Evolutionary conservation across 1,284 basidiomycete genomes (phyloP).

Genomic region (Ganoderma lingzhi): DNA sequence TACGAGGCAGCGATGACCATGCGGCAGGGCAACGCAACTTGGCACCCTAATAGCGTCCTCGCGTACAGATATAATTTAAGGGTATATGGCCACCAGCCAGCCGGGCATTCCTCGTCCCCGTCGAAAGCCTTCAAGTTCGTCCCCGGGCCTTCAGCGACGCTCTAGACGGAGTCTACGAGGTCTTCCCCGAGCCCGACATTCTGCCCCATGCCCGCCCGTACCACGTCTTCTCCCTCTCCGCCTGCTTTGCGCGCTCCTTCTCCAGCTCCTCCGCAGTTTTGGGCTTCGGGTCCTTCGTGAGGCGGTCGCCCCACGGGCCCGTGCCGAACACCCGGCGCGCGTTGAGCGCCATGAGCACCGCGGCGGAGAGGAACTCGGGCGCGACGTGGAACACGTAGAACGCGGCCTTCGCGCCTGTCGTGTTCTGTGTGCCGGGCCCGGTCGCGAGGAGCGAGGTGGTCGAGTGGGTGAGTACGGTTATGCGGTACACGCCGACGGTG

Average conservation of each 20-base stretch:
- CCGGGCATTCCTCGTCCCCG: too few relatives aligned
- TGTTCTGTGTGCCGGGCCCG: slow-evolving; percentile 20
- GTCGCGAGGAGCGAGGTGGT: slow-evolving; percentile 18
- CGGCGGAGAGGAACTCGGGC: slow-evolving; percentile 50
- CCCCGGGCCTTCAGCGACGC: too few relatives aligned
- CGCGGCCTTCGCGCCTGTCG: slow-evolving; percentile 39
- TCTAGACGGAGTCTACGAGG: background rate
- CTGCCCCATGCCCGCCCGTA: background rate
- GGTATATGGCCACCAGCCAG: too few relatives aligned
- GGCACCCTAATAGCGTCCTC: too few relatives aligned
- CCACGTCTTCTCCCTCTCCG: background rate
- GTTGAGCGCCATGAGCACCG: slow-evolving; percentile 45
- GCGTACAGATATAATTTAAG: too few relatives aligned
- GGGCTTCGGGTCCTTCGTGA: slow-evolving; percentile 12
- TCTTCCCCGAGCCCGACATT: background rate
- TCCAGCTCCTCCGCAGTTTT: background rate
- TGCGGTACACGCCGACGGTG: slow-evolving; percentile 15
- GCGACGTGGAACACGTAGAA: slow-evolving; percentile 56
- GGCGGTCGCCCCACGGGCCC: slow-evolving; percentile 43
- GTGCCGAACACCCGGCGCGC: slow-evolving; percentile 48
- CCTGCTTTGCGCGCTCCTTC: background rate
- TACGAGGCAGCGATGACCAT: background rate
- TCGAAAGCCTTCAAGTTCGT: too few relatives aligned
- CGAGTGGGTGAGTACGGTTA: slow-evolving; percentile 10
- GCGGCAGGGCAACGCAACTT: too few relatives aligned